These are phyloP conservation scores for Puccinia coronata DNA, from an alignment of 1,284 basidiomycete species.

Conservation along the genomic window DNA sequence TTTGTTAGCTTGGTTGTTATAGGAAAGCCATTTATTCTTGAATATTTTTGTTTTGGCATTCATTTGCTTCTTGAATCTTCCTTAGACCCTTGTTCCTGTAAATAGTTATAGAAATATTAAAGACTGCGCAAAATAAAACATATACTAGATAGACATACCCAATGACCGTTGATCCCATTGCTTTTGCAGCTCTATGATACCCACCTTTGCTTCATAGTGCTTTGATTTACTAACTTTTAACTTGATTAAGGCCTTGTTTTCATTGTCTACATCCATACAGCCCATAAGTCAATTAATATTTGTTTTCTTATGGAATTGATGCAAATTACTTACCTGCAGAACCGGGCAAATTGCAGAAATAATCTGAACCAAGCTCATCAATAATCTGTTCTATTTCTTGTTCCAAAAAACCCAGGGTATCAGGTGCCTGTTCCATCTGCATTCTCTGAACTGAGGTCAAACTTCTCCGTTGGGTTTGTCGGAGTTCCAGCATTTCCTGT, in stretches of 20 bases:
- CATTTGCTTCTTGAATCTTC: slow-evolving; percentile 1
- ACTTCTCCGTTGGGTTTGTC: no score
- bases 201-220: background rate
- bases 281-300: background rate
- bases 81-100: background rate
- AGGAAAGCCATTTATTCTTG: background rate
- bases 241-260: background rate
- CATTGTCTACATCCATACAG: background rate
- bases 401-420: background rate
- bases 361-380: background rate
- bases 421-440: background rate
- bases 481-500: background rate
- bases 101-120: background rate
- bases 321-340: background rate
- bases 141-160: background rate
- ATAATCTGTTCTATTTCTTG: background rate
- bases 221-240: slow-evolving; percentile 7
- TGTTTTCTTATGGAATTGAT: background rate
- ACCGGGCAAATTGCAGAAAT: background rate
- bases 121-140: no score
- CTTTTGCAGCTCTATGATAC: background rate
- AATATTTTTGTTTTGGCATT: background rate
- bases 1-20: background rate
- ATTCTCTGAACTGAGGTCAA: background rate
- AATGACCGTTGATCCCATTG: background rate